Evolutionary conservation across 2,329 filamentous ascomycete species (phyloP), one percentile per base, ranked within the genome.

Genomic region (Botrytis sinoallii): DNA sequence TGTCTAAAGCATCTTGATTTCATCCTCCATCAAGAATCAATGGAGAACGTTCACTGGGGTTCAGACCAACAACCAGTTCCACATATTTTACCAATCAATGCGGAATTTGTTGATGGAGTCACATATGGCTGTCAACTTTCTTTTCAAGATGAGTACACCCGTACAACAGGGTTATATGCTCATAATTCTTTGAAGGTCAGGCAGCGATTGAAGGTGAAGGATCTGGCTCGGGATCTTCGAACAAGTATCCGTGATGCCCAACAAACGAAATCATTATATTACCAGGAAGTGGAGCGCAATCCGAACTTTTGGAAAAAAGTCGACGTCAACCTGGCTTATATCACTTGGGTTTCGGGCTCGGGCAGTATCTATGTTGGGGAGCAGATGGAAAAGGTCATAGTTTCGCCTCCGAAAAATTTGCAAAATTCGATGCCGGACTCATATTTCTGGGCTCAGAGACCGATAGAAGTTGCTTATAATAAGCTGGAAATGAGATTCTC

Each of bases 21-120:
- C 6, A 18, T 32, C 12, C 2, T 12, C 18, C 1, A 7, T 20
- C 10, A 1, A 3, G 1, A 4, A 12, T 8, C 18, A 38, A 16
- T 25, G 59, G 32, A 40, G 35, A 16, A 38, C 2, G 1, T 0
- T 7, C 0, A 5, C 5, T 40, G 59, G 20, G 3, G 2, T 52
- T 3, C 20, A 14, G 18, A 35, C 3, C 0, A 20, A 25, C 65
- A 67, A 25, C 29, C 16, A 1, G n/a, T 25, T 67, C 29, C 65
- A 35, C 44, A 12, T 38, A 22, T 67, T 52, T 22, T 67, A 16
- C 32, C 40, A 67, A 52, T 67, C 16, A 46, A 67, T 35, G 20
- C 22, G 44, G 44, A 55, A 20, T 38, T 67, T 10, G 0, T 67
- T 35, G 44, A 35, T 52, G 65, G n/a, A 4, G 29, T n/a, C 18